Percentiles rank a stretch among this genome's conserved stretches.
Evolutionary conservation across 495 filamentous ascomycete genomes (phyloP).

Genomic region (Trichoderma gamsii): DNA sequence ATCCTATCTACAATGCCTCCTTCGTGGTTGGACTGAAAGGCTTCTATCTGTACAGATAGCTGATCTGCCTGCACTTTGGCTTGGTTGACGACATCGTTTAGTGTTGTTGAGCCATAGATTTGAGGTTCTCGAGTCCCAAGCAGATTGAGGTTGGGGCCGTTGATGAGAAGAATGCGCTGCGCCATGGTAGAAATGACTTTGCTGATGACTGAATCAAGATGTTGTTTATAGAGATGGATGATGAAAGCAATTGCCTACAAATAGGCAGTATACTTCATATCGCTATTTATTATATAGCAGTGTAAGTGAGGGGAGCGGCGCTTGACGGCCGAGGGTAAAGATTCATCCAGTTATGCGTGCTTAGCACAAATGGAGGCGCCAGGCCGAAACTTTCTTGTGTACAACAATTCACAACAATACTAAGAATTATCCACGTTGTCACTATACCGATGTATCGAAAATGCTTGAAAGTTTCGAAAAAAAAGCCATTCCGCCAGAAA

Average conservation of each 20-base stretch:
- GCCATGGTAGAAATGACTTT: slow-evolving; percentile 25
- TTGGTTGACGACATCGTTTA: slow-evolving; percentile 44
- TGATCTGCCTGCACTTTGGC: slow-evolving; percentile 22
- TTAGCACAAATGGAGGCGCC: no score
- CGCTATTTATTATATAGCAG: not conserved
- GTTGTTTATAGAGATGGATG: not conserved
- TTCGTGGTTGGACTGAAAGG: slow-evolving; percentile 47
- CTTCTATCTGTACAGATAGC: slow-evolving; percentile 6
- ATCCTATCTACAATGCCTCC: slow-evolving; percentile 58
- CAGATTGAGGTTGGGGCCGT: slow-evolving; percentile 77
- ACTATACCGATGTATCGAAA: no score
- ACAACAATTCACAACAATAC: no score
- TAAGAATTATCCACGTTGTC: no score
- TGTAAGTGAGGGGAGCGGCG: not conserved
- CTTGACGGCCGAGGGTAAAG: not conserved
- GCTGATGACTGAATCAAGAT: not conserved
- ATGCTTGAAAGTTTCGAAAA: no score
- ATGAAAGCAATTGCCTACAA: not conserved
- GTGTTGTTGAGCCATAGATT: slow-evolving; percentile 61
- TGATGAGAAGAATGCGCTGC: slow-evolving; percentile 64
- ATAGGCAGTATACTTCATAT: not conserved
- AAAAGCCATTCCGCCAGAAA: no score
- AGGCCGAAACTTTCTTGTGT: no score
- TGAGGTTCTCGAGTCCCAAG: slow-evolving; percentile 65
- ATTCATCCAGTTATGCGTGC: not conserved